Base-by-base conservation (phyloP, 2,329 filamentous ascomycete species). In the Nigrospora osmanthi region DNA sequence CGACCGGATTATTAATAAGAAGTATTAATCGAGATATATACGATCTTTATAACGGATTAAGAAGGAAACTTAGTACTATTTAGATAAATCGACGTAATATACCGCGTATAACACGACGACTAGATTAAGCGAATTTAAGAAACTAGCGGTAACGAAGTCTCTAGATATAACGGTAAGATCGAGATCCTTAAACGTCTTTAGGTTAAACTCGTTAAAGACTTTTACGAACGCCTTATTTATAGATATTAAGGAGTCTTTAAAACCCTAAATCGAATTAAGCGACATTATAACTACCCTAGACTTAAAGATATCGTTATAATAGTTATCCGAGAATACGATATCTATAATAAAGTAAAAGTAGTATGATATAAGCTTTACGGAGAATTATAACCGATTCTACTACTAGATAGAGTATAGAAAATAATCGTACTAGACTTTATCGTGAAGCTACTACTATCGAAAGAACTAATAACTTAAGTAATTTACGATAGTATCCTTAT, bases 211-310 rank as follows among this genome's bases (percentile, higher is more conserved):
- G 16, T 31, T 40, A 15, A 33, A 17, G 6, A 17, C n/a, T 17
- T 40, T 5, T 40, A 31, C 14, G 4, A 23, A 39, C n/a, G 31
- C 11, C 4, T 4, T 30, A n/a, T 39, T 23, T 23, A 39, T 30
- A 30, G 7, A 14, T n/a, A 39, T 31, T 39, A 39, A 40, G 35
- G 40, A 30, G 30, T 42, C 10, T 46, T 32, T 39, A 47, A 47
- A 39, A 43, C 17, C 2, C 32, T 19, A 10, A 30, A 36, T 15
- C 2, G 23, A 28, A 42, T 43, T 35, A 13, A 30, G 30, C 17
- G 40, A 34, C 11, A 28, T 30, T 46, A 35, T 16, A 35, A 43
- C 19, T 43, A n/a, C n/a, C n/a, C n/a, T n/a, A n/a, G n/a, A n/a
- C n/a, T n/a, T n/a, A n/a, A n/a, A n/a, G n/a, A n/a, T n/a, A n/a